Evolutionary conservation across 1,284 basidiomycete genomes (phyloP).

Genomic region (Trichosporon faecale): DNA sequence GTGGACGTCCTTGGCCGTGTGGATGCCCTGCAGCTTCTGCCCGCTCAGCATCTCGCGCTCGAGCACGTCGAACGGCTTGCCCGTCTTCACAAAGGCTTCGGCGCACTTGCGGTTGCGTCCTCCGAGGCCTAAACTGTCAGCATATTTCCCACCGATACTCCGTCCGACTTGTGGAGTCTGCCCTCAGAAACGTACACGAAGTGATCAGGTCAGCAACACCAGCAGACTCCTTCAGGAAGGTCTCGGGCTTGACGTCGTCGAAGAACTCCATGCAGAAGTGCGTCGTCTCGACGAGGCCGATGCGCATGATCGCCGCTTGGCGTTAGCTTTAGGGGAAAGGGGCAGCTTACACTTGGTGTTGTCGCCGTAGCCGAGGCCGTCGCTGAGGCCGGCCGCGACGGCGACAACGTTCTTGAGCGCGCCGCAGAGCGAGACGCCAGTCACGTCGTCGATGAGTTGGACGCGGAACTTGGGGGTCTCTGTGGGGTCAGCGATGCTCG

Average conservation of each 20-base stretch:
- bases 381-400: conserved; percentile 58
- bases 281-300: conserved; percentile 56
- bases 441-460: conserved; percentile 57
- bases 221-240: conserved; percentile 57
- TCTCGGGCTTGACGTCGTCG: conserved; percentile 56
- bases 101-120: conserved; percentile 57
- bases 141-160: too few species aligned
- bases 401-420: conserved; percentile 61
- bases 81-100: conserved; percentile 56
- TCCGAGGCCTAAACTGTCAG: conserved; percentile 50
- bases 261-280: conserved; percentile 58
- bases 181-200: conserved; percentile 56
- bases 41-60: conserved; percentile 59
- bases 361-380: conserved; percentile 59
- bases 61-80: conserved; percentile 56
- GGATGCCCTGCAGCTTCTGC: conserved; percentile 58
- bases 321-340: too few species aligned
- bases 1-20: conserved; percentile 56
- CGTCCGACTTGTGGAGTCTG: too few species aligned
- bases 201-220: conserved; percentile 62
- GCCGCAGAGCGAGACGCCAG: conserved; percentile 59
- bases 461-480: conserved; percentile 57
- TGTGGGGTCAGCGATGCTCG: too few species aligned
- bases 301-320: conserved; percentile 59
- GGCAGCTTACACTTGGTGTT: conserved; percentile 58